Evolutionary conservation across 371 early-diverging fungal genomes (phyloP).

Genomic region (Apophysomyces trapeziformis): DNA sequence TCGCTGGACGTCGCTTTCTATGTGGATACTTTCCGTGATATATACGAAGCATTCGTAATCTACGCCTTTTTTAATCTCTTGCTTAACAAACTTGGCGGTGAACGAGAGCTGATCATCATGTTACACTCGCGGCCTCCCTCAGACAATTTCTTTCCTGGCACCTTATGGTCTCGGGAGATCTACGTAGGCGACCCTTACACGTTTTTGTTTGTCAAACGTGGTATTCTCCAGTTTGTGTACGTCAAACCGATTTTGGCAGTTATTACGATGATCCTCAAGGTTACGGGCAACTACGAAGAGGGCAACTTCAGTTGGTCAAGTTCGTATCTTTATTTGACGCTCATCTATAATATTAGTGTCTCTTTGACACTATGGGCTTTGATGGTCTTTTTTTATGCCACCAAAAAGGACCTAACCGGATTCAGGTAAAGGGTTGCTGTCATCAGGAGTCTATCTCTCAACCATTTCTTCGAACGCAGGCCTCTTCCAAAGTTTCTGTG

Average conservation of each 20-base stretch:
- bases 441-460: not conserved
- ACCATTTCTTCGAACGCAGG: constrained; percentile 38
- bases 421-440: constrained; percentile 63
- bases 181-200: constrained; percentile 90
- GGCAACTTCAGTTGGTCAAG: constrained; percentile 74
- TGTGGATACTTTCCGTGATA: constrained; percentile 91
- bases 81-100: constrained; percentile 93
- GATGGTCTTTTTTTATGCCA: constrained; percentile 87
- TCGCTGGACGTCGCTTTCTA: constrained; percentile 82
- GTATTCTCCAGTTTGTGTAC: constrained; percentile 93
- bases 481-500: constrained; percentile 94
- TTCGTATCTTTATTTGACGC: constrained; percentile 82
- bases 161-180: constrained; percentile 75
- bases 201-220: constrained; percentile 87
- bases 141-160: constrained; percentile 85
- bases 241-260: constrained; percentile 86
- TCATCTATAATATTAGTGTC: constrained; percentile 88
- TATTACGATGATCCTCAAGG: constrained; percentile 81
- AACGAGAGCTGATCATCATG: constrained; percentile 79
- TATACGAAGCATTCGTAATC: constrained; percentile 97
- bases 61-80: constrained; percentile 93
- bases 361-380: constrained; percentile 86
- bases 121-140: constrained; percentile 78
- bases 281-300: constrained; percentile 77
- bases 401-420: constrained; percentile 76